phyloP scores from a whole-genome alignment of 2,329 filamentous ascomycete genomes.

The Trichoderma simmonsii region DNA sequence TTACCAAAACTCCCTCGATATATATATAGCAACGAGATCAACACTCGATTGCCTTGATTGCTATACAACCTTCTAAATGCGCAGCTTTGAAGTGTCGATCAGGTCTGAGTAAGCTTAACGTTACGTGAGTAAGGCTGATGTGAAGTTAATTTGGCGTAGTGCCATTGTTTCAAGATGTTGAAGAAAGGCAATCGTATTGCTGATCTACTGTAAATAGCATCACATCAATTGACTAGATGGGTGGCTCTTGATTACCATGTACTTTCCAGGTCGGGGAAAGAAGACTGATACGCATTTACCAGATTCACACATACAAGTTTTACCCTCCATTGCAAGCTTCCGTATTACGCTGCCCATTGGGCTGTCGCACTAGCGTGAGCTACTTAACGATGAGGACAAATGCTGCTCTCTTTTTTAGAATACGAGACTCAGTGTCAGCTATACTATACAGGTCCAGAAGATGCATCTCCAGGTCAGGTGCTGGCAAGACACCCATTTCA shows the following conservation, averaged over 20 bases:
- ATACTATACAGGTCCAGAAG: background rate
- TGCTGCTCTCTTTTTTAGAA: background rate
- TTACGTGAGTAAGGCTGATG: background rate
- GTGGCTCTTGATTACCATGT: background rate
- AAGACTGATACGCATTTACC: background rate
- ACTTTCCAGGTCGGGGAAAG: background rate
- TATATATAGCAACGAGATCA: background rate
- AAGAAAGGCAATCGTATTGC: background rate
- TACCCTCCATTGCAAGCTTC: background rate
- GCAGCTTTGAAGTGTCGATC: background rate
- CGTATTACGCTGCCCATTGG: background rate
- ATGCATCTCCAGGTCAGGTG: background rate
- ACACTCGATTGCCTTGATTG: background rate
- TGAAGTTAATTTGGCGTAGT: background rate
- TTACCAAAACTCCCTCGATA: background rate
- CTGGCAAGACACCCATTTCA: background rate
- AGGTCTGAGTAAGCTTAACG: background rate
- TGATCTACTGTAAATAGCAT: background rate
- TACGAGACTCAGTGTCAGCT: background rate
- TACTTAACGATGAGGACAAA: background rate
- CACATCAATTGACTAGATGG: background rate
- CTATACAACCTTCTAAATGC: background rate
- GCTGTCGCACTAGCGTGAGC: rapidly evolving
- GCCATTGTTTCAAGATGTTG: background rate
- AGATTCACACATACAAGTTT: background rate